Conservation (phyloP, 2,329 filamentous ascomycete species). For the Cytospora leucostoma region DNA sequence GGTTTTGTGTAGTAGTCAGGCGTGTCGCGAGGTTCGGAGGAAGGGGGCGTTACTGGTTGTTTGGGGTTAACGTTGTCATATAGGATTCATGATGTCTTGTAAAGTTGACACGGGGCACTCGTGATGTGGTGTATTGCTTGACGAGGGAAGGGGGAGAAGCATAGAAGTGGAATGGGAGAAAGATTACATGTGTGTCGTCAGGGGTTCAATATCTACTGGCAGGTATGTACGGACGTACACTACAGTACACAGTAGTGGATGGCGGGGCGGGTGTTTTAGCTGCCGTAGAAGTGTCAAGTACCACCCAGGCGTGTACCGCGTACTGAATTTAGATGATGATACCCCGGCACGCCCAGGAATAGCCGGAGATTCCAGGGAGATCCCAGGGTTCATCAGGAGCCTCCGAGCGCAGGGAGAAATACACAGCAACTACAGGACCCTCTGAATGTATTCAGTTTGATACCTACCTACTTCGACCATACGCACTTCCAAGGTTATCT, state of each 20-base stretch:
- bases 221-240: background rate
- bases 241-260: background rate
- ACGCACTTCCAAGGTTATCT: too few relatives aligned
- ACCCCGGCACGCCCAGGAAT: background rate
- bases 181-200: background rate
- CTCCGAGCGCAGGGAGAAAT: too few relatives aligned
- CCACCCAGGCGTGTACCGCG: background rate
- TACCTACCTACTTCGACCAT: too few relatives aligned
- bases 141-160: background rate
- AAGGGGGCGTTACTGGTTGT: background rate
- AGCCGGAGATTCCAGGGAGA: background rate
- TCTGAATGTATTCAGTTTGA: too few relatives aligned
- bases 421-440: too few relatives aligned
- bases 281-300: background rate
- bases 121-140: constrained; percentile 1
- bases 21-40: background rate
- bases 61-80: constrained; percentile 9
- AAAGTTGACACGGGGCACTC: constrained; percentile 6
- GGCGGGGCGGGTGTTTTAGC: constrained; percentile 3
- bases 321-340: background rate
- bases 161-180: background rate
- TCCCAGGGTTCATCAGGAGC: too few relatives aligned
- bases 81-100: constrained; percentile 5
- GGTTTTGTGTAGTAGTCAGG: background rate
- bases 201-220: background rate